Conservation (phyloP, 768 basidiomycete species). For the Lactarius sanguifluus region DNA sequence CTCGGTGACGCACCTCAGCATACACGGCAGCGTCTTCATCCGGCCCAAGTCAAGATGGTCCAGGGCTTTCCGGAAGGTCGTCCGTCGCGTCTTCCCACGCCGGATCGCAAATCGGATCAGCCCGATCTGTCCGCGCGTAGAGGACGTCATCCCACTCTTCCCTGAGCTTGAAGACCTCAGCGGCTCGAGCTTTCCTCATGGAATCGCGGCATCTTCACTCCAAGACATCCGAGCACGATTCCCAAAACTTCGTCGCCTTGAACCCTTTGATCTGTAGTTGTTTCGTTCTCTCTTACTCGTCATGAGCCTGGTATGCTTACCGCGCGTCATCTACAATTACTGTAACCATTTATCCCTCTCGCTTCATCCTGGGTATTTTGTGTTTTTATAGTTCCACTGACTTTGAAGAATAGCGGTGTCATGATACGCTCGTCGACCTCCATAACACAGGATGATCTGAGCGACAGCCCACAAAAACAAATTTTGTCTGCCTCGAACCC, state of each 20-base stretch:
- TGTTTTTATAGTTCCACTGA: conserved; percentile 9
- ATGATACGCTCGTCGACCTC: background rate
- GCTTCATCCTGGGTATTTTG: background rate
- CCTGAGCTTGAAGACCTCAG: conserved; percentile 27
- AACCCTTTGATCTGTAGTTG: conserved; percentile 20
- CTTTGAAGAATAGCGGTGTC: conserved; percentile 5
- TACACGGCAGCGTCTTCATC: conserved; percentile 23
- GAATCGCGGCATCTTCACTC: conserved; percentile 20
- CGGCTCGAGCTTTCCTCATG: conserved; percentile 23
- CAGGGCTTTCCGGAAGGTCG: conserved; percentile 11
- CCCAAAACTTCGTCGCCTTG: conserved; percentile 26
- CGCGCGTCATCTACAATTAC: conserved; percentile 11
- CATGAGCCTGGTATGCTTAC: conserved; percentile 1
- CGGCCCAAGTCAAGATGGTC: conserved; percentile 21
- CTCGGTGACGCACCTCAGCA: conserved; percentile 24
- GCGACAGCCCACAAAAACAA: background rate
- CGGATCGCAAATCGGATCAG: conserved; percentile 22
- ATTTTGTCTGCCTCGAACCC: background rate
- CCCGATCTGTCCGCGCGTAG: conserved; percentile 21
- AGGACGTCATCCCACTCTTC: conserved; percentile 27
- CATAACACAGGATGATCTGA: background rate
- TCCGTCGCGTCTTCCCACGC: conserved; percentile 16
- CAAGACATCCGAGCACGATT: conserved; percentile 25
- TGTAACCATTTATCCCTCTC: conserved; percentile 6
- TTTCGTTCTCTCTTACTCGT: background rate